These are phyloP conservation scores for Hymenochaete sp. DNA, from an alignment of 1,284 basidiomycete species.

Conservation along the genomic window DNA sequence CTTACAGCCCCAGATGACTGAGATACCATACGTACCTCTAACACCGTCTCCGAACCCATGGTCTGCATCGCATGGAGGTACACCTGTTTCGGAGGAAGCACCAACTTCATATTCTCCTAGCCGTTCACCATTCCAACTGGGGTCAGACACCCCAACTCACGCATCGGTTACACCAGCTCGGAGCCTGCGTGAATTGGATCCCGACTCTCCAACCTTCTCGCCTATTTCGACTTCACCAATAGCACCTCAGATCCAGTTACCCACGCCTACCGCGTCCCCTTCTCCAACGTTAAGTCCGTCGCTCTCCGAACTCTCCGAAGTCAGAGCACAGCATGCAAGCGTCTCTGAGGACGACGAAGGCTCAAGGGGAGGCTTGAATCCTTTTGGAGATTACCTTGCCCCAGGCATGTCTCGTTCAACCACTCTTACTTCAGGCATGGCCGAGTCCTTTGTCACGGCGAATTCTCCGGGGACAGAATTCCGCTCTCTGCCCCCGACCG, in stretches of 20 bases:
- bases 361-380: too few relatives aligned
- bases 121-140: conserved; percentile 5
- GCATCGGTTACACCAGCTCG: conserved; percentile 5
- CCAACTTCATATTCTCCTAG: conserved; percentile 1
- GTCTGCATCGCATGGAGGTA: neutral
- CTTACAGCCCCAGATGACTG: neutral
- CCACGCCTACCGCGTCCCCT: conserved; percentile 7
- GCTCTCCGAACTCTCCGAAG: neutral
- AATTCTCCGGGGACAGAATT: conserved; percentile 8
- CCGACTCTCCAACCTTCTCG: too few relatives aligned
- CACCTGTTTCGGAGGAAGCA: too few relatives aligned
- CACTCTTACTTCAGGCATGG: neutral
- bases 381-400: neutral
- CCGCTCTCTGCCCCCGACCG: conserved; percentile 3
- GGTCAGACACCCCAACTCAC: conserved; percentile 2
- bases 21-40: neutral
- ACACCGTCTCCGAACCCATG: conserved; percentile 1
- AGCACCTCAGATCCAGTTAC: conserved; percentile 4
- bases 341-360: too few relatives aligned
- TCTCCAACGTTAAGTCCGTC: neutral
- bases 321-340: too few relatives aligned
- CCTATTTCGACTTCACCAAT: neutral
- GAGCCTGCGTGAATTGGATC: too few relatives aligned
- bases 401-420: conserved; percentile 1
- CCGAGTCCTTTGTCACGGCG: conserved; percentile 5